Percentiles rank a stretch among this genome's conserved stretches.
Evolutionary conservation across 192 early-diverging fungal genomes (phyloP).

Genomic region (Coemansia sp.): DNA sequence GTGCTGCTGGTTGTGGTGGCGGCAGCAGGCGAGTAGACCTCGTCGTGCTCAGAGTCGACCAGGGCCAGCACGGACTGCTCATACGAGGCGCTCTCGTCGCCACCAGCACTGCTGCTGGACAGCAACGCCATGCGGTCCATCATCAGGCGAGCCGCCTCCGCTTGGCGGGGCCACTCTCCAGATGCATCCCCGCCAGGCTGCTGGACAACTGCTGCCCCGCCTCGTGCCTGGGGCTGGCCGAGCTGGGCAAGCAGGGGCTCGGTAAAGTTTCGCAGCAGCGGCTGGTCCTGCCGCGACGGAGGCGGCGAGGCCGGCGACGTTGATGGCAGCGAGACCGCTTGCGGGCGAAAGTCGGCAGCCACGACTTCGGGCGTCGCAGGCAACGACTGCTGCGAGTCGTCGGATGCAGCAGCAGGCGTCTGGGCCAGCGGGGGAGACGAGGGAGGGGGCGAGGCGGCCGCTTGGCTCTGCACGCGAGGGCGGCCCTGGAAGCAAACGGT

Average conservation of each 20-base stretch:
- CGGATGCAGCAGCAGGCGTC: neutral
- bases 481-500: slow-evolving; percentile 46
- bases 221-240: neutral
- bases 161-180: slow-evolving; percentile 4
- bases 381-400: slow-evolving; percentile 15
- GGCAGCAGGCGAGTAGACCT: slow-evolving; percentile 19
- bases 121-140: slow-evolving; percentile 7
- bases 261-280: neutral
- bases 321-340: slow-evolving; percentile 5
- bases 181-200: neutral
- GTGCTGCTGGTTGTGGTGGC: slow-evolving; percentile 5
- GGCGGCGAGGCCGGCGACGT: slow-evolving; percentile 2
- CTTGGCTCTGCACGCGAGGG: slow-evolving; percentile 10
- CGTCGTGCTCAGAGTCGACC: slow-evolving; percentile 35
- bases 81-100: neutral
- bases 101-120: neutral
- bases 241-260: neutral
- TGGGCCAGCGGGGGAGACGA: neutral
- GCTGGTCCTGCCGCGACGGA: neutral
- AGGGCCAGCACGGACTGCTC: slow-evolving; percentile 7
- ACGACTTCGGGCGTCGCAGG: slow-evolving; percentile 24
- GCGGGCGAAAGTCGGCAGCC: neutral
- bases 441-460: neutral
- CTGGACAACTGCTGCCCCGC: neutral
- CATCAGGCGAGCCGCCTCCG: slow-evolving; percentile 7